Base-by-base conservation (phyloP, 345 rosid species). In the Dipteronia sinensis region DNA sequence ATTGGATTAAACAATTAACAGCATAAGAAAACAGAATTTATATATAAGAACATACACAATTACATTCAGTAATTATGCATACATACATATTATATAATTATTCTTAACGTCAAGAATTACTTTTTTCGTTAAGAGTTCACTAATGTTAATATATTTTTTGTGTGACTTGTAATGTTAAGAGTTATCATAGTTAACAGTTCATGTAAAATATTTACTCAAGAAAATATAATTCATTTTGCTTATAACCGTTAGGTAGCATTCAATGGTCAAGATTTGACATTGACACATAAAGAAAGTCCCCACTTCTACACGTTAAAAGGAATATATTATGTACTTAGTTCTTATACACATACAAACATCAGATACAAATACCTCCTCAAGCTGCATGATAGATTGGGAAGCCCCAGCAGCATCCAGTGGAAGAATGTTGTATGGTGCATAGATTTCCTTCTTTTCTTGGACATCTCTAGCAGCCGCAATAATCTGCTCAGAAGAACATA, bases 381-480 rank as follows among this genome's bases (percentile, higher is more conserved):
- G 92, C 86, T 94, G 98, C 98, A 94, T 91, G 76, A 88, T 87
- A 82, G 98, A 83, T 86, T 94, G 98, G 0, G 98, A 90, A 78
- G 97, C 92, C 74, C 99, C 98, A 76, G 97, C 99, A 79, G 95
- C 88, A 86, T 94, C 99, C 80, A 96, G 83, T 55, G 99, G 97
- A 83, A 96, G 97, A 82, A 96, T 94, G 86, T 94, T 96, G 83
- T 91, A 96, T 10, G 99, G 99, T 46, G 97, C 93, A 83, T 94
- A 96, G 66, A 92, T 96, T 84, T 96, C 98, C 75, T 89, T 96
- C 91, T 91, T 96, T 84, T 96, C 99, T 85, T 96, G 99, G 81
- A 96, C 94, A 88, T 93, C 98, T 87, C 87, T 92, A 47, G 99
- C 99, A 31, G 98, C 93, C 34, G 99, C 99, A 67, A 96, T 94